These are phyloP conservation scores for Escallonia herrerae DNA, from an alignment of 129 eudicot genomes.

Conservation along the genomic window DNA sequence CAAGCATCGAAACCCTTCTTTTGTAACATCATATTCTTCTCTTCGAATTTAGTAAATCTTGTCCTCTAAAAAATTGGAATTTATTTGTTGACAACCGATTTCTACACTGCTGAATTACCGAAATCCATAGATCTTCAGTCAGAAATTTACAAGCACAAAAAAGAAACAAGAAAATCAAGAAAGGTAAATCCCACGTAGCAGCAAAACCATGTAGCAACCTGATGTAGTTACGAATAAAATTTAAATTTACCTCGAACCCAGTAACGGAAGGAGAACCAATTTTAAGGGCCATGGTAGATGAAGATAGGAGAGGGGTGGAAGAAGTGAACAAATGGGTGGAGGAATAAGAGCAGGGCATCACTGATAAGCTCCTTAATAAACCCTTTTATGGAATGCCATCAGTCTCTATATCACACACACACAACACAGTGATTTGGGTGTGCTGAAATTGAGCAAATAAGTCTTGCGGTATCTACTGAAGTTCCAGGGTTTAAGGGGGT, in stretches of 20 bases:
- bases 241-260: slow-evolving; percentile 27
- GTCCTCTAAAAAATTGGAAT: background rate
- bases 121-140: background rate
- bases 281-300: slow-evolving; percentile 39
- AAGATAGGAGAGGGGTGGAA: slow-evolving; percentile 16
- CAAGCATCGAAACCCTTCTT: too few relatives aligned
- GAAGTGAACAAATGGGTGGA: slow-evolving; percentile 17
- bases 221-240: background rate
- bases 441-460: background rate
- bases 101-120: background rate
- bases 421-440: background rate
- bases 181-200: background rate
- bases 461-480: background rate
- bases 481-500: slow-evolving; percentile 6
- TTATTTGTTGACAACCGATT: background rate
- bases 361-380: background rate
- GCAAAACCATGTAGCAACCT: background rate
- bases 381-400: too few relatives aligned
- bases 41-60: background rate
- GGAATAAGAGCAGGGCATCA: slow-evolving; percentile 25
- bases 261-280: slow-evolving; percentile 25
- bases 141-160: background rate
- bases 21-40: too few relatives aligned
- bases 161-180: background rate
- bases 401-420: background rate